Evolutionary conservation across 805 yeast species (phyloP).

Genomic region (Nakazawaea siamensis): DNA sequence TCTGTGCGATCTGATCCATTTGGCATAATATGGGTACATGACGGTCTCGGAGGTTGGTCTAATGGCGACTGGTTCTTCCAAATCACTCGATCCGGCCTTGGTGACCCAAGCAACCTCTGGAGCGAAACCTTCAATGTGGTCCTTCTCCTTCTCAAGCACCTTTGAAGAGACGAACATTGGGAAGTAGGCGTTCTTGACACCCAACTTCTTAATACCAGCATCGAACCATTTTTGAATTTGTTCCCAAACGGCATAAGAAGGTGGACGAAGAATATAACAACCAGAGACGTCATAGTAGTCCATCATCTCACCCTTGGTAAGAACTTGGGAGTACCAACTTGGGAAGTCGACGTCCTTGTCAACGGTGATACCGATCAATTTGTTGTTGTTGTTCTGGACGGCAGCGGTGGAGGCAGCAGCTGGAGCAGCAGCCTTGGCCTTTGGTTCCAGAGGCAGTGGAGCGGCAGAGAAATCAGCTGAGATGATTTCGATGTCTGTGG

Average conservation of each 20-base stretch:
- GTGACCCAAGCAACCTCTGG: constrained; percentile 99
- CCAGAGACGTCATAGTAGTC: constrained; percentile 99
- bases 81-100: constrained; percentile 84
- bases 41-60: constrained; percentile 99
- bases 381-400: constrained; percentile 73
- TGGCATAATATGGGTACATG: constrained; percentile 98
- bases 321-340: constrained; percentile 94
- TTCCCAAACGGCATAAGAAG: constrained; percentile 94
- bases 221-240: constrained; percentile 84
- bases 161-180: constrained; percentile 95
- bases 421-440: constrained; percentile 26
- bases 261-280: constrained; percentile 95
- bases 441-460: constrained; percentile 29
- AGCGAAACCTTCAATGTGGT: constrained; percentile 97
- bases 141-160: constrained; percentile 95
- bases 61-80: constrained; percentile 97
- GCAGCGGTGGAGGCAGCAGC: constrained; percentile 19
- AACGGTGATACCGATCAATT: constrained; percentile 91
- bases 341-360: constrained; percentile 90
- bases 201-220: constrained; percentile 69
- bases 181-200: constrained; percentile 93
- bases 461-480: constrained; percentile 47
- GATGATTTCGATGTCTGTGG: constrained; percentile 42
- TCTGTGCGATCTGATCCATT: constrained; percentile 98
- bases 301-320: constrained; percentile 95